Evolutionary conservation across 2,329 filamentous ascomycete genomes (phyloP).

Genomic region (Teratosphaeria zuluensis): DNA sequence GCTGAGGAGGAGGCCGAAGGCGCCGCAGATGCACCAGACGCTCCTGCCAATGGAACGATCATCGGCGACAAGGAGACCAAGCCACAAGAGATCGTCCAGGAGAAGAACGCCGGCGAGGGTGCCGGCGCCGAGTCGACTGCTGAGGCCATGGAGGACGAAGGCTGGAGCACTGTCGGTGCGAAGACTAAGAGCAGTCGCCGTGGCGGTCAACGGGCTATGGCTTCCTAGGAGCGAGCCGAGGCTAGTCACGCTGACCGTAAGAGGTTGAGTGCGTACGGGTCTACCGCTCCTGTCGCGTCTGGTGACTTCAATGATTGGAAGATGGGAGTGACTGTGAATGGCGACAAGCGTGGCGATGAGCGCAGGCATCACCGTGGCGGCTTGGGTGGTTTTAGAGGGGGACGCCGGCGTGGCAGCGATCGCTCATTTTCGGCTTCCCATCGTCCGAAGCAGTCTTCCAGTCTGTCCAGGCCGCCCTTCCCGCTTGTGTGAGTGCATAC

Average conservation of each 20-base stretch:
- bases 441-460: background rate
- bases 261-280: background rate
- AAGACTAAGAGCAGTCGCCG: slow-evolving; percentile 37
- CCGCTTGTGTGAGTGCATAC: background rate
- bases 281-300: background rate
- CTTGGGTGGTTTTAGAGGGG: background rate
- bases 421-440: background rate
- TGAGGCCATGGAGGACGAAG: slow-evolving; percentile 41
- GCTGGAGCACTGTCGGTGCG: slow-evolving; percentile 44
- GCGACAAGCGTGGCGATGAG: background rate
- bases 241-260: background rate
- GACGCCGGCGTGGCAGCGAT: background rate
- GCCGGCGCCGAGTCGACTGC: slow-evolving; percentile 31
- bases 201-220: slow-evolving; percentile 36
- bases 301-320: background rate
- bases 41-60: slow-evolving; percentile 41
- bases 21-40: slow-evolving; percentile 35
- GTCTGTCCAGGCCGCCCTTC: background rate
- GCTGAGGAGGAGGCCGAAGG: slow-evolving; percentile 26
- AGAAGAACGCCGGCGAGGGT: slow-evolving; percentile 34
- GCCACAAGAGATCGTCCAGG: slow-evolving; percentile 44
- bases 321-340: background rate
- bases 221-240: slow-evolving; percentile 29
- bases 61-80: slow-evolving; percentile 45
- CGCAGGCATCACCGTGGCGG: background rate